These are phyloP conservation scores for Nevesoporus exiguus DNA, from an alignment of 768 basidiomycete genomes.

Conservation along the genomic window DNA sequence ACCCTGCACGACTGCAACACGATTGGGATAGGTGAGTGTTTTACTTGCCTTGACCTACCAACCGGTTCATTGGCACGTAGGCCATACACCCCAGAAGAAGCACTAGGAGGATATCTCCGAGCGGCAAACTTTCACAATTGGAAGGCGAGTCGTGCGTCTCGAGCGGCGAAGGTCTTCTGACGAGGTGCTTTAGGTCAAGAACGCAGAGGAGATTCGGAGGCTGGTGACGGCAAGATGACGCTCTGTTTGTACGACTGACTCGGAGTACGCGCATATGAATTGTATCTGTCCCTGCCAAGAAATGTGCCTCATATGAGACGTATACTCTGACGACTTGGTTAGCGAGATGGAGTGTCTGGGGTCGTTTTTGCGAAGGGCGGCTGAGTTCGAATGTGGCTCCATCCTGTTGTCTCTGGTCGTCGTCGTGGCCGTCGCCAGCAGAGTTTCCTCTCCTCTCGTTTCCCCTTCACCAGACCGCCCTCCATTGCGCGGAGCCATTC, in stretches of 20 bases:
- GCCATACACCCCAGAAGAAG: slow-evolving; percentile 51
- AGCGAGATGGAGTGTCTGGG: slow-evolving; percentile 8
- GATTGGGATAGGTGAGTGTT: slow-evolving; percentile 44
- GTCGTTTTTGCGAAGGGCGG: neutral
- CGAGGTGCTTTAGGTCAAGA: slow-evolving; percentile 21
- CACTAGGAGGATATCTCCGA: slow-evolving; percentile 59
- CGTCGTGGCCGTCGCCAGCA: slow-evolving; percentile 8
- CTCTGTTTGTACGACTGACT: neutral
- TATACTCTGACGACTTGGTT: neutral
- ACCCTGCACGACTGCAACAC: slow-evolving; percentile 53
- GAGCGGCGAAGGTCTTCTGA: neutral
- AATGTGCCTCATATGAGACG: neutral
- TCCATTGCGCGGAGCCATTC: slow-evolving; percentile 29
- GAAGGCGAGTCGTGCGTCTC: slow-evolving; percentile 39
- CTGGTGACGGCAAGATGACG: slow-evolving; percentile 14
- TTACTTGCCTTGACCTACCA: neutral
- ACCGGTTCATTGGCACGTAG: slow-evolving; percentile 10
- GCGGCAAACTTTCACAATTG: slow-evolving; percentile 65
- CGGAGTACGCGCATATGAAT: neutral
- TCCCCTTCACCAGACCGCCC: slow-evolving; percentile 22
- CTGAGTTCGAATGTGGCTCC: slow-evolving; percentile 26
- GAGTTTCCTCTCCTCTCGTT: slow-evolving; percentile 10
- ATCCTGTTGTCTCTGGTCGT: slow-evolving; percentile 4
- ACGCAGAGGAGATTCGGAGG: slow-evolving; percentile 15
- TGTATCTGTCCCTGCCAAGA: slow-evolving; percentile 3